phyloP scores from a whole-genome alignment of 2,329 filamentous ascomycete species.

The Aspergillus felis region DNA sequence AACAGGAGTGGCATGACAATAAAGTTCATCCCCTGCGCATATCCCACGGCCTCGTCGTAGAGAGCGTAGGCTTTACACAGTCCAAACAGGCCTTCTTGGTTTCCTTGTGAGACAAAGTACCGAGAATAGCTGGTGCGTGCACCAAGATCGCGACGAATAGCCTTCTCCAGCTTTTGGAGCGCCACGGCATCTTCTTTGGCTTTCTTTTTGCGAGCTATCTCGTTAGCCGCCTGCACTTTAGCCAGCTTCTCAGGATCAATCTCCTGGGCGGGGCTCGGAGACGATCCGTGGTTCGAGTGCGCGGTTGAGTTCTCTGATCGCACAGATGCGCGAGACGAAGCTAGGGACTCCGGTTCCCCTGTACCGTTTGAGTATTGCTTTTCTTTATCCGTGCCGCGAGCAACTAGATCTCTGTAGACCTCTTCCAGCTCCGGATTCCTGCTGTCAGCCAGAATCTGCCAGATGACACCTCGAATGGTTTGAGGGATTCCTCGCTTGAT shows the following conservation, averaged over 20 bases:
- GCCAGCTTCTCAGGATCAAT: conserved; percentile 60
- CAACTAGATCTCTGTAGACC: conserved; percentile 78
- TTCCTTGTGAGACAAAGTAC: conserved; percentile 82
- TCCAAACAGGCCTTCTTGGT: conserved; percentile 91
- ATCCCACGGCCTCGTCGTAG: conserved; percentile 90
- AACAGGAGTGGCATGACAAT: conserved; percentile 94
- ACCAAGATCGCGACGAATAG: conserved; percentile 85
- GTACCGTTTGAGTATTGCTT: conserved; percentile 56
- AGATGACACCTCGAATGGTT: conserved; percentile 95
- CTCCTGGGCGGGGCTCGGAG: conserved; percentile 56
- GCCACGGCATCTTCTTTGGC: conserved; percentile 71
- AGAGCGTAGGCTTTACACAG: conserved; percentile 97
- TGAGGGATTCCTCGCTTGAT: conserved; percentile 92
- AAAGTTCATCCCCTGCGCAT: conserved; percentile 99
- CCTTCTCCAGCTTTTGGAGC: conserved; percentile 81
- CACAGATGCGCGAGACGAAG: conserved; percentile 81
- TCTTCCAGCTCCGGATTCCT: conserved; percentile 86
- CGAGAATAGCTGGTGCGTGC: conserved; percentile 95
- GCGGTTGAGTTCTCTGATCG: conserved; percentile 71
- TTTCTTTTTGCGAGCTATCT: conserved; percentile 70
- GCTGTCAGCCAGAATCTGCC: conserved; percentile 94
- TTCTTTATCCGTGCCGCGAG: conserved; percentile 77
- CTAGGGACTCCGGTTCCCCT: conserved; percentile 59
- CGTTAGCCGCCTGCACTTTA: conserved; percentile 61
- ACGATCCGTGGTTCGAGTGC: conserved; percentile 52